These are phyloP conservation scores for Colletotrichum acutatum DNA, from an alignment of 2,329 filamentous ascomycete species.

Conservation along the genomic window DNA sequence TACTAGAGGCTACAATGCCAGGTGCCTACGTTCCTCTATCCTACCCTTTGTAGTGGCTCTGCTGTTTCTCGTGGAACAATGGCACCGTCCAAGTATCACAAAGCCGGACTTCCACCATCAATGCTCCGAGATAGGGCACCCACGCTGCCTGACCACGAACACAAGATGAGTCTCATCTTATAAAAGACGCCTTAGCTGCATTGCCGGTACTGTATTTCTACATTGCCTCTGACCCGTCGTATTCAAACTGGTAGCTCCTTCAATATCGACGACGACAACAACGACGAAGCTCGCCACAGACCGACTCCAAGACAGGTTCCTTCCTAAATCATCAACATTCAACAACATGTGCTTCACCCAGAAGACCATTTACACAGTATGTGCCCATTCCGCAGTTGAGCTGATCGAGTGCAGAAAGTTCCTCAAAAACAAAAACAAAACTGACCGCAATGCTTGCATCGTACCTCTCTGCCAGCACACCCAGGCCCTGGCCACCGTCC, in stretches of 20 bases:
- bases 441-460: background rate
- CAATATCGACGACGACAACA: background rate
- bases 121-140: background rate
- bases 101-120: background rate
- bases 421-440: background rate
- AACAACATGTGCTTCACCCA: background rate
- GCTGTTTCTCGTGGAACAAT: background rate
- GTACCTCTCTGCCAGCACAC: conserved; percentile 17
- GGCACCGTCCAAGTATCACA: background rate
- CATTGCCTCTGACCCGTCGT: background rate
- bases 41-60: background rate
- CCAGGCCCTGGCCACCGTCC: background rate
- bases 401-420: background rate
- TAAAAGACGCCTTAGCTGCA: background rate
- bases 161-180: background rate
- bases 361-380: background rate
- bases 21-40: background rate
- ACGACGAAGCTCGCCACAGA: background rate
- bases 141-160: background rate
- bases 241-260: background rate
- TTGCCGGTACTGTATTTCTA: background rate
- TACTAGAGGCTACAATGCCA: background rate
- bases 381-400: conserved; percentile 4
- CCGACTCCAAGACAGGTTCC: background rate
- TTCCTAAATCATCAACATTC: background rate